Evolutionary conservation across 257 asterid genomes (phyloP), one percentile per base, ranked within the genome.

Genomic region (Rauvolfia tetraphylla): DNA sequence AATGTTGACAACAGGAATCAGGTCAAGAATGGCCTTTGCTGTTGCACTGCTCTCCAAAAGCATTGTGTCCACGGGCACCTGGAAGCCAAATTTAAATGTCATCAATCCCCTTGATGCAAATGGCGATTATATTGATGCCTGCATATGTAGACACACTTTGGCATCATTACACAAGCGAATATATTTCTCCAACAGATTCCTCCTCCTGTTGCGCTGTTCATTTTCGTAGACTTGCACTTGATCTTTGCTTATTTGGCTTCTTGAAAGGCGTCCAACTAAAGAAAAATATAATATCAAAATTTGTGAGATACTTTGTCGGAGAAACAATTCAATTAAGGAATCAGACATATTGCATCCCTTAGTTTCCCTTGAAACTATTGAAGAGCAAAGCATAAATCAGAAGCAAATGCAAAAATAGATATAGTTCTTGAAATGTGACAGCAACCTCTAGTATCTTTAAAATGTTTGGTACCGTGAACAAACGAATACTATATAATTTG

Each of bases 1-100:
- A 79, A 89, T 86, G 68, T 87, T 86, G 77, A 80, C 92, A 46
- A 92, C 84, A 36, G 79, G 82, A 78, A 91, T 88, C 74, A 91
- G 90, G 68, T 91, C 96, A 46, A 91, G 22, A 58, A 92, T 88
- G 63, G 98, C 89, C 83, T 92, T 90, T 41, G 86, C 80, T 51
- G 90, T 74, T 78, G 90, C 85, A 74, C 76, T 89, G 89, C 97
- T 92, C 88, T 92, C 98, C 77, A 91, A 85, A 68, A 92, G 87
- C 91, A 89, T 89, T 29, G 97, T 90, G 72, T 90, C 98, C 76
- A 86, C 98, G 18, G 70, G 79, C 39, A 92, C 88, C 97, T 92
- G 80, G 75, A 41, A 56, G 57, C 22, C 79, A 41, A 61, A 66
- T n/a, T 44, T 63, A 68, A 33, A 66, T 49, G 27, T 73, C 31